A percentile compares a stretch with the other conserved stretches of the same genome.
Evolutionary conservation across 139 green algal species (phyloP).

Genomic region (Chlorella sorokiniana): DNA sequence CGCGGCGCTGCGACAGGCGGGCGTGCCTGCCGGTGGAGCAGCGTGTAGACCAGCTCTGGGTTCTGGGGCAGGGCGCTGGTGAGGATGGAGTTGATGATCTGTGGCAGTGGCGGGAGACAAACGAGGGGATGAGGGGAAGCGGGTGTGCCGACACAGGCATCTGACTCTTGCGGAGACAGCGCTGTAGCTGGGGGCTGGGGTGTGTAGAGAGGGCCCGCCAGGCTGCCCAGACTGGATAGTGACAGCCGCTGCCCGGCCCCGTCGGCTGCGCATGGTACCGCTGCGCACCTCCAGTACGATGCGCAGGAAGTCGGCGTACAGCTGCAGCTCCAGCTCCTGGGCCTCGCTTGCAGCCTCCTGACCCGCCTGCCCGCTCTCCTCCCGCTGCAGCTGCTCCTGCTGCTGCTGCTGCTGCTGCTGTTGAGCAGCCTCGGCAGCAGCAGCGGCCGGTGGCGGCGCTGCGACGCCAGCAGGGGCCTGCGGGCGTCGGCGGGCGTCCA

Average conservation of each 20-base stretch:
- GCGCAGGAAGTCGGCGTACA: conserved; percentile 84
- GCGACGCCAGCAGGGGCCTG: not conserved
- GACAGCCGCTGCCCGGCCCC: too few species aligned
- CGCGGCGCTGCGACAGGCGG: not conserved
- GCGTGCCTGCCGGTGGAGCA: conserved; percentile 75
- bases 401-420: conserved; percentile 13
- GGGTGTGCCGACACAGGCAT: too few species aligned
- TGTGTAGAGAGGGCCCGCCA: too few species aligned
- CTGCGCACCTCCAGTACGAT: conserved; percentile 76
- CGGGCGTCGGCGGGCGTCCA: not conserved
- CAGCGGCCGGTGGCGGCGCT: not conserved
- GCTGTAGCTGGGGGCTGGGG: too few species aligned
- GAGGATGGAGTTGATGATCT: conserved; percentile 83
- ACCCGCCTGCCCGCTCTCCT: not conserved
- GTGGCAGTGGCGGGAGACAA: not conserved
- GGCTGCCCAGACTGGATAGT: too few species aligned
- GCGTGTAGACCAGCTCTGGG: conserved; percentile 81
- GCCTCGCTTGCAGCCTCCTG: conserved; percentile 13
- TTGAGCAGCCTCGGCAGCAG: not conserved
- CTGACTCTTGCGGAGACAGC: too few species aligned
- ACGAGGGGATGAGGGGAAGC: too few species aligned
- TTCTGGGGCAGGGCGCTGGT: conserved; percentile 56
- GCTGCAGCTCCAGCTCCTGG: conserved; percentile 58
- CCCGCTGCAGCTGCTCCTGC: conserved; percentile 14
- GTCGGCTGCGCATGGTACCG: not conserved